Base-by-base conservation (phyloP, 2,329 filamentous ascomycete species). In the Geosmithia morbida region DNA sequence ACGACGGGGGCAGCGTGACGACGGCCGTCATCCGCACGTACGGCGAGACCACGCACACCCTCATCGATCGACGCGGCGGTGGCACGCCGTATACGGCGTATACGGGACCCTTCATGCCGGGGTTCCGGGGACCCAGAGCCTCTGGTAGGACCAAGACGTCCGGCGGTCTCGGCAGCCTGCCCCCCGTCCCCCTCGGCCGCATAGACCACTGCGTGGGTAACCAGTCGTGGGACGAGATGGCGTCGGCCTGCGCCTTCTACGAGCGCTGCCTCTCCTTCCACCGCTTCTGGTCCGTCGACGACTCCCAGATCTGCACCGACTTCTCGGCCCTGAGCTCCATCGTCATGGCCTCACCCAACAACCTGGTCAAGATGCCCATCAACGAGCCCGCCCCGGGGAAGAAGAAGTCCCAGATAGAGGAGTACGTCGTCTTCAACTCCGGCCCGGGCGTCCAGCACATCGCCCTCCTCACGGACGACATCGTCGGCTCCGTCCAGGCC, bases 201-300 rank as follows among this genome's bases (percentile, higher is more conserved):
- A 88, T 97, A 66, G 90, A 97, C 68, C 90, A 97, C 73, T 96
- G 90, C 65, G 90, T 97, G 56, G 90, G 90, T 54, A 96, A 97
- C 71, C 89, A 96, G 70, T 84, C 87, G 65, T 96, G 90, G 90
- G 74, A 88, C 64, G 82, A 89, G 64, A 94, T 97, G 79, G 70
- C 71, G 50, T 70, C 70, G 13, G 77, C 77, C 37, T 80, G 76
- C 60, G 71, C 66, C 48, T 81, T 85, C 65, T 97, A 96, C 70
- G 89, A 96, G 69, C 78, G 81, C 52, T 85, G 83, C 52, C 83
- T 96, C 26, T 84, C 83, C 48, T 96, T 96, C 77, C 88, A 95
- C 70, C 86, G 89, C 54, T 96, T 96, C 81, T 96, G 90, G 90
- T 87, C 82, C 48, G 89, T 96, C 49, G 90, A 96, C 64, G 90